Evolutionary conservation across 495 filamentous ascomycete species (phyloP).

Genomic region (Hypoxylon cercidicola): DNA sequence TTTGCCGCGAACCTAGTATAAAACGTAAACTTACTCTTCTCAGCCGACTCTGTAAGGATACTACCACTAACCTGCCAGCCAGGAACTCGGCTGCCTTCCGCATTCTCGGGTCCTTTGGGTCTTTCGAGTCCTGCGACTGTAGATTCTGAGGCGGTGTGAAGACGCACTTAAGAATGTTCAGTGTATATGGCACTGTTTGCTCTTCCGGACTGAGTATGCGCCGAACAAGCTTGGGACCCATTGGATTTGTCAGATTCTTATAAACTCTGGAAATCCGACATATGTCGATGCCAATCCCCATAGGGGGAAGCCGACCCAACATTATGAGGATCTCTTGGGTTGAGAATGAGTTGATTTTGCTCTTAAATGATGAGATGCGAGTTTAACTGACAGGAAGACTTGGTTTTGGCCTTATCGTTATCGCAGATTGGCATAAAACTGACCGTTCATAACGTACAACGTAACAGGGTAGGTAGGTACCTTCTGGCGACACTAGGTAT

Average conservation of each 20-base stretch:
- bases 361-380: not conserved
- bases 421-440: too few species aligned
- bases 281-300: conserved; percentile 68
- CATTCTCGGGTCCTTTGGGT: not conserved
- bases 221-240: conserved; percentile 48
- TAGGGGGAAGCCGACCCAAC: conserved; percentile 46
- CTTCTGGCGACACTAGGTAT: too few species aligned
- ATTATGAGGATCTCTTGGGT: conserved; percentile 4
- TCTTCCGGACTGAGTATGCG: conserved; percentile 57
- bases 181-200: conserved; percentile 10
- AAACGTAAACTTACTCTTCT: conserved; percentile 12
- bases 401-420: conserved; percentile 2
- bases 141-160: not conserved
- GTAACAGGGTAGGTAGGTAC: too few species aligned
- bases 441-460: not conserved
- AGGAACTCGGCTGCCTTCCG: conserved; percentile 51
- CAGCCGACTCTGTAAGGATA: not conserved
- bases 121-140: too few species aligned
- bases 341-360: not conserved
- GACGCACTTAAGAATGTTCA: conserved; percentile 19
- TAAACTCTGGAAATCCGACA: conserved; percentile 59
- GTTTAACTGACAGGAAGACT: not conserved
- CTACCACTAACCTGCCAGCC: conserved; percentile 61
- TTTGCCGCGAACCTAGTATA: conserved; percentile 67
- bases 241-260: conserved; percentile 41